Evolutionary conservation across 2,329 filamentous ascomycete genomes (phyloP), one percentile per base, ranked within the genome.

Genomic region (Catunica adiposa): DNA sequence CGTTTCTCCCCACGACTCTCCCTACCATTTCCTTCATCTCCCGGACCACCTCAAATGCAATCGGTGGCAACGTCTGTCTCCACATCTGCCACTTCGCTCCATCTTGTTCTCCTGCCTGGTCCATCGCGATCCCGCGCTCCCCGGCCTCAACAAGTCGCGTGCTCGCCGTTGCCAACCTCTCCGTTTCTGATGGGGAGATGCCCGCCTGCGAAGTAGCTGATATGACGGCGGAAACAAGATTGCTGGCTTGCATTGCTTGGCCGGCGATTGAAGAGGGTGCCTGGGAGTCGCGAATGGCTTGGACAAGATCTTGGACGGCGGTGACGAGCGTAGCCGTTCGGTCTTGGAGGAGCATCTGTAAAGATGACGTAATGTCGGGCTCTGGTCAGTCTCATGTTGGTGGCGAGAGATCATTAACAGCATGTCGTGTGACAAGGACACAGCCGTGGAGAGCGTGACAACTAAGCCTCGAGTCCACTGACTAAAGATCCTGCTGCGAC

Each of bases 1-100:
- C 66, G 25, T 64, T 65, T 55, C 72, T 61, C 61, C 66, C 65
- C 56, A 69, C 71, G 9, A 74, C 65, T n/a, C 65, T 65, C 61
- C 73, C 69, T 23, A 68, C 67, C 58, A 87, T 70, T 65, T 86
- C 86, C 71, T 90, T 92, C 53, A 84, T 85, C 68, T 89, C 84
- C 58, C 84, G 76, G 5, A 85, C 87, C 64, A 90, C 84, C 68
- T 88, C 84, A 67, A 94, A 94, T n/a, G 86, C 86, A 61, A 92
- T 81, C 1, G 86, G 86, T 9, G 86, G 86, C 53, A 94, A 70
- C 26, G 79, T 82, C 66, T 84, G 81, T 55, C 77, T 83, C 72
- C 83, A 83, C 63, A 74, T 73, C 60, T 73, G 73, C 78, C 78
- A 81, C 72, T 44, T 73, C 72, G 50, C 77, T 70, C 42, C 72